Base-by-base conservation (phyloP, 495 filamentous ascomycete genomes). In the Achaetomiella virescens region DNA sequence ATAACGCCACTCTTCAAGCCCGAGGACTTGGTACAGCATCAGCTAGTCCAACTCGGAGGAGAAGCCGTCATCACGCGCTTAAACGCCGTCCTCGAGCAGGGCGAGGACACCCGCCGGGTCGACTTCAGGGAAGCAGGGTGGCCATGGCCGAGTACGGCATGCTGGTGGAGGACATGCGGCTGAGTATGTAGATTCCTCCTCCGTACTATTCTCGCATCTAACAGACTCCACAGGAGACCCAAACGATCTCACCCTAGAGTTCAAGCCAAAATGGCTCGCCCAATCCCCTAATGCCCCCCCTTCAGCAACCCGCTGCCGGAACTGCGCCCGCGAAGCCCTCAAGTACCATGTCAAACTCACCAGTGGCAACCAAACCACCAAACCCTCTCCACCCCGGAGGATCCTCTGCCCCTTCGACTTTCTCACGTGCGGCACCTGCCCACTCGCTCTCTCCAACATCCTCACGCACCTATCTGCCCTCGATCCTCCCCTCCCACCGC, bases 201-300 rank as follows among this genome's bases (percentile, higher is more conserved):
- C 31, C 27, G 48, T 20, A 27, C 22, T 14, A 12, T 20, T 17
- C 14, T 27, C 43, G 21, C 40, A 11, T 14, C 31, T 44, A 43
- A 52, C 49, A 48, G 20, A 18, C 33, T 25, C 42, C 10, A 21
- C 21, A 68, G 61, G 72, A 8, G 31, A 64, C 6, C 60, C 60
- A 11, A 69, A 60, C 18, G 74, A 81, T 18, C 69, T 76, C 0
- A 63, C 84, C 0, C 71, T 90, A 21, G 89, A 98, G 68, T 83
- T 97, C 61, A 98, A 98, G 64, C 90, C 92, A 6, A 98, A 98
- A 69, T 98, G 93, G 93, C 81, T 97, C 1, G 66, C 78, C 6
- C 91, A 92, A 59, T 93, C 89, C 0, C 89, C 88, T 1, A 83
- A 81, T 22, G 91, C 91, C 0, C 91, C 90, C 1, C 6, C 61